A percentile compares a stretch with the other conserved stretches of the same genome.
phyloP scores from a whole-genome alignment of 2,329 filamentous ascomycete genomes.

The Phialemoniopsis sp. region DNA sequence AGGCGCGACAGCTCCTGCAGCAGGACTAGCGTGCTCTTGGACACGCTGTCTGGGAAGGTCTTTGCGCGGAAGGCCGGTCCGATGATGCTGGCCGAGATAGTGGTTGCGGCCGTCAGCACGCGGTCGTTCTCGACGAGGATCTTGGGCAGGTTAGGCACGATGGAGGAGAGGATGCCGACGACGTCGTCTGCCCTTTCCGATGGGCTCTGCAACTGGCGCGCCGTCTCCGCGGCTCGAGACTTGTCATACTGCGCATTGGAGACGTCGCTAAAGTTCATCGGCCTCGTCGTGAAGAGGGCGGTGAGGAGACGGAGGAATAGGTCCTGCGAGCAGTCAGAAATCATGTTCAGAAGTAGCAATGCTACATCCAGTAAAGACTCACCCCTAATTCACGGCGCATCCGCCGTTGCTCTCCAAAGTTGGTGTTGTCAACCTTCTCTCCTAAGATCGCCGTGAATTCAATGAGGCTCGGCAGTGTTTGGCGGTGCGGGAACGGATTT shows the following conservation, averaged over 20 bases:
- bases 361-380: slow-evolving; percentile 37
- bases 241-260: slow-evolving; percentile 32
- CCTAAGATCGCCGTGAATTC: slow-evolving; percentile 88
- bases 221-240: slow-evolving; percentile 28
- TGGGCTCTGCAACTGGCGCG: slow-evolving; percentile 21
- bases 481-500: slow-evolving; percentile 92
- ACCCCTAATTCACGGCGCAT: slow-evolving; percentile 89
- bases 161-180: slow-evolving; percentile 71
- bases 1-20: slow-evolving; percentile 74
- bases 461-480: slow-evolving; percentile 79
- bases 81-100: slow-evolving; percentile 80
- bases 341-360: neutral
- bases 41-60: slow-evolving; percentile 81
- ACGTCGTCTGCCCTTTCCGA: slow-evolving; percentile 65
- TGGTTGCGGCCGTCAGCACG: slow-evolving; percentile 70
- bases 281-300: slow-evolving; percentile 89
- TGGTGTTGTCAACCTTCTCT: slow-evolving; percentile 96
- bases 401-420: slow-evolving; percentile 88
- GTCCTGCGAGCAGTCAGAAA: slow-evolving; percentile 54
- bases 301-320: slow-evolving; percentile 83
- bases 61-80: slow-evolving; percentile 80
- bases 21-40: slow-evolving; percentile 64
- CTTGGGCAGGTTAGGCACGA: slow-evolving; percentile 76
- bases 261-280: slow-evolving; percentile 64
- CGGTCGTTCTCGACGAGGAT: slow-evolving; percentile 85